Evolutionary conservation across 1,284 basidiomycete species (phyloP).

Genomic region (Gymnopus androsaceus): DNA sequence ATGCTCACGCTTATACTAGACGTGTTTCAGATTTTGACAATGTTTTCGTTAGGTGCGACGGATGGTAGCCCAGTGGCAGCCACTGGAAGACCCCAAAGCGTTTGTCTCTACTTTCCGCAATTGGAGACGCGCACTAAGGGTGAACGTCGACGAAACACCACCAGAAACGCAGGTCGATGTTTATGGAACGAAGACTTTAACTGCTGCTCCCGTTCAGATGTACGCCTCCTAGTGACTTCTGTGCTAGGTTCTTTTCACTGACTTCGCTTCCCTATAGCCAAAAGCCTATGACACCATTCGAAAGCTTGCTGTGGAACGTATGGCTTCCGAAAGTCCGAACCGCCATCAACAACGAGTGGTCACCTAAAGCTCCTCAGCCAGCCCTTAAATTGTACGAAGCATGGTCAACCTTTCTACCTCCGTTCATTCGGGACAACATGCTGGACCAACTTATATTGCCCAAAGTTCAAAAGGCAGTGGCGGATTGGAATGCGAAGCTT

Average conservation of each 20-base stretch:
- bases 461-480: slow-evolving; percentile 84
- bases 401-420: slow-evolving; percentile 86
- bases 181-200: slow-evolving; percentile 50
- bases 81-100: slow-evolving; percentile 64
- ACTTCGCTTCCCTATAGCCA: slow-evolving; percentile 38
- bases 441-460: slow-evolving; percentile 95
- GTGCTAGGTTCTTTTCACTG: slow-evolving; percentile 1
- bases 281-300: slow-evolving; percentile 90
- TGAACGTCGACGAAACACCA: slow-evolving; percentile 45
- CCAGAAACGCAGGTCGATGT: slow-evolving; percentile 53
- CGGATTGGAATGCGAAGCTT: slow-evolving; percentile 75
- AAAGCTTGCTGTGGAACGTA: slow-evolving; percentile 89
- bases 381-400: slow-evolving; percentile 85
- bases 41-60: slow-evolving; percentile 49
- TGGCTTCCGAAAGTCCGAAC: slow-evolving; percentile 96
- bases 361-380: slow-evolving; percentile 68
- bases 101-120: slow-evolving; percentile 66
- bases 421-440: slow-evolving; percentile 92
- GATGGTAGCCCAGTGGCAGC: slow-evolving; percentile 70
- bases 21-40: slow-evolving; percentile 10
- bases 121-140: slow-evolving; percentile 71
- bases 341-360: slow-evolving; percentile 92
- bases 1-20: slow-evolving; percentile 26
- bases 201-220: slow-evolving; percentile 36
- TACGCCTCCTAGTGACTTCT: slow-evolving; percentile 31